These are phyloP conservation scores for Sclerospora graminicola DNA, from an alignment of 352 stramenopile genomes.

Conservation along the genomic window DNA sequence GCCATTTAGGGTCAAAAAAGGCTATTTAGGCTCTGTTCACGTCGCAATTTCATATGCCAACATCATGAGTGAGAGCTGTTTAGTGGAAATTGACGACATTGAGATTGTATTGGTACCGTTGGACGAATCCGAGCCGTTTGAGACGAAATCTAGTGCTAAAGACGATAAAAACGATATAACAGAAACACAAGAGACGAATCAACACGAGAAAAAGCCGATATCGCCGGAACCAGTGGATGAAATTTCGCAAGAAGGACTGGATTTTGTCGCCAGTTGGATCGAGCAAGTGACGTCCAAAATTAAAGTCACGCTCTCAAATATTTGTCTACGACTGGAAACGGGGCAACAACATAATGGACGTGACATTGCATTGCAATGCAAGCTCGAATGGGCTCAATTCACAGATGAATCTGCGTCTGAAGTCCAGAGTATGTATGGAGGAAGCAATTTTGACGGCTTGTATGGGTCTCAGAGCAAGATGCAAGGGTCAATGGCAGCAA, in stretches of 20 bases:
- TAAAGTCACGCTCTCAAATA: constrained; percentile 82
- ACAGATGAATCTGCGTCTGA: constrained; percentile 76
- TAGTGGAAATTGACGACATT: constrained; percentile 83
- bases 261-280: constrained; percentile 87
- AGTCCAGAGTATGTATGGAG: constrained; percentile 59
- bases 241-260: constrained; percentile 81
- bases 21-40: constrained; percentile 75
- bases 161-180: not conserved
- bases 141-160: constrained; percentile 4
- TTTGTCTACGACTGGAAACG: constrained; percentile 70
- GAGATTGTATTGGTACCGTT: constrained; percentile 76
- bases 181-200: constrained; percentile 2
- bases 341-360: constrained; percentile 43
- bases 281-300: constrained; percentile 87
- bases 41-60: constrained; percentile 82
- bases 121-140: constrained; percentile 10
- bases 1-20: constrained; percentile 80
- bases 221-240: constrained; percentile 45
- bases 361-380: constrained; percentile 61
- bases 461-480: constrained; percentile 28
- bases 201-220: constrained; percentile 8
- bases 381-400: constrained; percentile 74
- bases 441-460: constrained; percentile 27
- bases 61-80: constrained; percentile 83
- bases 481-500: constrained; percentile 67